Conservation (phyloP, 164 flowering plant genomes). For the Vitis vinifera region ASM3070453v1 NC_081818.1:25153501-25154000, state of each 20-base stretch:
- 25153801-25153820: no score
- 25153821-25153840: no score
- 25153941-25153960: conserved; percentile 34
- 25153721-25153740: not conserved
- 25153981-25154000: conserved; percentile 22
- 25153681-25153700: conserved; percentile 20
- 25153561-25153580: conserved; percentile 22
- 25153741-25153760: no score
- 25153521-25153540: conserved; percentile 23
- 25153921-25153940: not conserved
- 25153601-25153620: conserved; percentile 30
- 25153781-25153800: no score
- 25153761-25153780: no score
- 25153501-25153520: conserved; percentile 10
- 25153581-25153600: conserved; percentile 25
- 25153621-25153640: conserved; percentile 15
- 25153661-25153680: conserved; percentile 17
- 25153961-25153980: conserved; percentile 14
- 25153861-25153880: no score
- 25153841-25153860: no score
- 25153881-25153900: no score
- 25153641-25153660: conserved; percentile 36
- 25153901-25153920: no score
- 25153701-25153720: conserved; percentile 18
- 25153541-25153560: conserved; percentile 31